Evolutionary conservation across 345 rosid genomes (phyloP).

Genomic region (Salix exigua): DNA sequence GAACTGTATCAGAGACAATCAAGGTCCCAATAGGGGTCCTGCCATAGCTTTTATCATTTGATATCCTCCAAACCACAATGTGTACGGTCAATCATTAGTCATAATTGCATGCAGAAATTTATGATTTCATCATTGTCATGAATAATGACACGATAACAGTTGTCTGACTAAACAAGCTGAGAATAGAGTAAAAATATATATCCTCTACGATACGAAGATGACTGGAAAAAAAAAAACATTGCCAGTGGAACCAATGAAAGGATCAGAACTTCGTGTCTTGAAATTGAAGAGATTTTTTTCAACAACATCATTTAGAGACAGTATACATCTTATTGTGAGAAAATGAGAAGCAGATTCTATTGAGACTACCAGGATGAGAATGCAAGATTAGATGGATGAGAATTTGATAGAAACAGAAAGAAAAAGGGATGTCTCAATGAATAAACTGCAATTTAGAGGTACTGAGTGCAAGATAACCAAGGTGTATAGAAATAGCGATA

Average conservation of each 20-base stretch:
- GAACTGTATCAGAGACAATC: background rate
- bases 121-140: background rate
- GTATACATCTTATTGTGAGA: background rate
- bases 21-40: background rate
- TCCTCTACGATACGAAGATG: background rate
- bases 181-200: background rate
- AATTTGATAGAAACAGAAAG: background rate
- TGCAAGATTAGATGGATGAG: background rate
- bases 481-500: background rate
- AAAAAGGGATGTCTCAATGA: background rate
- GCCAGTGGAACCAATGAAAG: background rate
- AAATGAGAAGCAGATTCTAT: background rate
- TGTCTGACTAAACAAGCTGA: background rate
- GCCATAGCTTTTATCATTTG: background rate
- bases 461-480: background rate
- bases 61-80: background rate
- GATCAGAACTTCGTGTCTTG: background rate
- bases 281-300: background rate
- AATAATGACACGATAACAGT: background rate
- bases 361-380: background rate
- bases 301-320: background rate
- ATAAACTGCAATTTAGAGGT: no score
- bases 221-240: background rate
- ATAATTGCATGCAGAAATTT: background rate
- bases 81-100: background rate